Evolutionary conservation across 2,329 filamentous ascomycete genomes (phyloP).

Genomic region (Paradendryphiella salina): DNA sequence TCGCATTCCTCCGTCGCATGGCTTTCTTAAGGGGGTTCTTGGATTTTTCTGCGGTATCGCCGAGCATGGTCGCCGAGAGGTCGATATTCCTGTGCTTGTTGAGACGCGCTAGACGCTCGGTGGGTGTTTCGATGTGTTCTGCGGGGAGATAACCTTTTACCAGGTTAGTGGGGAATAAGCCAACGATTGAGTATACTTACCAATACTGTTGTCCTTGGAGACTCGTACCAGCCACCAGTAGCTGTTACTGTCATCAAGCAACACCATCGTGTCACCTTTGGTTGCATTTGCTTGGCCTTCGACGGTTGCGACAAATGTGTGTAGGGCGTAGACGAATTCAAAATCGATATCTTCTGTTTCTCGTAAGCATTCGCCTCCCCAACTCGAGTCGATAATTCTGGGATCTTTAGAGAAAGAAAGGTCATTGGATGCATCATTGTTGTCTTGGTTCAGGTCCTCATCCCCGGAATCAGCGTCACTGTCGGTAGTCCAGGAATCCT

Average conservation of each 20-base stretch:
- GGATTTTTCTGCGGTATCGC: constrained; percentile 74
- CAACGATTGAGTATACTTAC: constrained; percentile 48
- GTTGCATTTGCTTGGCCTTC: constrained; percentile 98
- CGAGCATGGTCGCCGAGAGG: constrained; percentile 71
- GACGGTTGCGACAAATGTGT: constrained; percentile 96
- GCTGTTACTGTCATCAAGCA: constrained; percentile 97
- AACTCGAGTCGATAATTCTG: constrained; percentile 71
- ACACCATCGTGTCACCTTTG: constrained; percentile 97
- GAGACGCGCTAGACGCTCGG: constrained; percentile 85
- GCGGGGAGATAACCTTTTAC: constrained; percentile 89
- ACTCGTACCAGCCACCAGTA: constrained; percentile 99
- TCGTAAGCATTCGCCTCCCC: constrained; percentile 84
- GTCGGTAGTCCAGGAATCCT: constrained; percentile 43
- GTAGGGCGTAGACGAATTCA: constrained; percentile 97
- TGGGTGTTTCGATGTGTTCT: constrained; percentile 97
- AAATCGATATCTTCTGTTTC: constrained; percentile 98
- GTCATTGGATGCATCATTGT: constrained; percentile 65
- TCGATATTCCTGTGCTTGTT: constrained; percentile 99
- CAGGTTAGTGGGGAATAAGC: not conserved
- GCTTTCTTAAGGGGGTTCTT: constrained; percentile 82
- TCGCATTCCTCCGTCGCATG: constrained; percentile 78
- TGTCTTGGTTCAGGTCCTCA: constrained; percentile 38
- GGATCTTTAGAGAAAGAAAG: constrained; percentile 60
- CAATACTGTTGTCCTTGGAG: constrained; percentile 96
- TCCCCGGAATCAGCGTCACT: constrained; percentile 46